Percentiles rank a stretch among this genome's conserved stretches.
These are phyloP conservation scores for Aechmea fasciata DNA, from an alignment of 176 grass and related monocot species.

Conservation along the genomic window DNA sequence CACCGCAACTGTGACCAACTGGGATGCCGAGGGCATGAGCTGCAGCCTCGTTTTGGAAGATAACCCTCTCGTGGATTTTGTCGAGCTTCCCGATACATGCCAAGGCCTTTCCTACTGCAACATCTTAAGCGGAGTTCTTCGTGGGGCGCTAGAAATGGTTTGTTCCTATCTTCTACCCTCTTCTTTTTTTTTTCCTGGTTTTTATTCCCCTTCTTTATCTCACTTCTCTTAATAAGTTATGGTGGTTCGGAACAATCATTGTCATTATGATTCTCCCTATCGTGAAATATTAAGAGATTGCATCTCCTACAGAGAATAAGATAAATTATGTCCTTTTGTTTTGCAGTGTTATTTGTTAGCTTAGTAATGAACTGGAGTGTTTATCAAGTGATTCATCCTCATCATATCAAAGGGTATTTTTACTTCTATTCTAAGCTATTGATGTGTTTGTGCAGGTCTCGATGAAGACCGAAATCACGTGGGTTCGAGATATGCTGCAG, in stretches of 20 bases:
- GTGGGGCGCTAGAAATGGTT: slow-evolving; percentile 96
- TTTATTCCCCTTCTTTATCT: background rate
- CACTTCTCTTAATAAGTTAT: background rate
- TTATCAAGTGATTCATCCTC: no score
- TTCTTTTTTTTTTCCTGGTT: background rate
- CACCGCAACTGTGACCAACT: slow-evolving; percentile 79
- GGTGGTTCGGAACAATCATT: background rate
- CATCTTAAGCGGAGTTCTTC: slow-evolving; percentile 81
- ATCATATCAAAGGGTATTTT: no score
- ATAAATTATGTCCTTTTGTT: no score
- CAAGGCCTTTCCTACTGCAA: slow-evolving; percentile 96
- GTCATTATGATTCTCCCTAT: background rate
- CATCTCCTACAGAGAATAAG: no score
- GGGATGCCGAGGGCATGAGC: slow-evolving; percentile 87
- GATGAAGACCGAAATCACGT: slow-evolving; percentile 95
- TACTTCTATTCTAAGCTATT: background rate
- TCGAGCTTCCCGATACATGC: slow-evolving; percentile 93
- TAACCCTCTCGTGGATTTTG: slow-evolving; percentile 96
- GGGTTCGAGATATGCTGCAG: slow-evolving; percentile 87
- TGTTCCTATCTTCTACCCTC: slow-evolving; percentile 13
- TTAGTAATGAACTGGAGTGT: no score
- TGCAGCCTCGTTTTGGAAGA: slow-evolving; percentile 97
- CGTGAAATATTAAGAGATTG: background rate
- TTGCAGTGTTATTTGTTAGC: no score
- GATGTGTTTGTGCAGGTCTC: slow-evolving; percentile 48